Conservation (phyloP, 495 filamentous ascomycete species). For the Amorphotheca resinae region DNA sequence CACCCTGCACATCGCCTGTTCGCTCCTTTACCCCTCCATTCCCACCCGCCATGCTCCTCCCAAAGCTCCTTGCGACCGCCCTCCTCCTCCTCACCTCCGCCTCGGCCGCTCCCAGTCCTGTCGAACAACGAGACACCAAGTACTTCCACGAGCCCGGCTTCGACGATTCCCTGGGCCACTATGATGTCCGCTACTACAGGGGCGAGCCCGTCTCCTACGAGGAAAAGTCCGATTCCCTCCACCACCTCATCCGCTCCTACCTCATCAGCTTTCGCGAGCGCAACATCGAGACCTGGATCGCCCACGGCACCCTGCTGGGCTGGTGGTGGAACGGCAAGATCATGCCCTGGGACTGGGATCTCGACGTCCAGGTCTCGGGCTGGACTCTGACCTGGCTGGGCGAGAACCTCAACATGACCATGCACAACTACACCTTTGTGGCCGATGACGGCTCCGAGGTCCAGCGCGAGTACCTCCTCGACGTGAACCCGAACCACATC, state of each 20-base stretch:
- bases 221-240: conserved; percentile 48
- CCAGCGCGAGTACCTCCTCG: conserved; percentile 52
- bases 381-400: conserved; percentile 50
- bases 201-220: conserved; percentile 44
- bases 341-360: conserved; percentile 80
- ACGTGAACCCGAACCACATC: conserved; percentile 60
- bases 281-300: conserved; percentile 71
- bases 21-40: neutral
- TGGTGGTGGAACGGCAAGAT: conserved; percentile 89
- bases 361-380: conserved; percentile 68
- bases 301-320: conserved; percentile 74
- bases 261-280: conserved; percentile 50
- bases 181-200: conserved; percentile 58
- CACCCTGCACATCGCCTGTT: neutral
- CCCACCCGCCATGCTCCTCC: conserved; percentile 3
- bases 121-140: too few species aligned
- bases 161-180: conserved; percentile 48
- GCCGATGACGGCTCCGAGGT: conserved; percentile 22
- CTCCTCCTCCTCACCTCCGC: conserved; percentile 7
- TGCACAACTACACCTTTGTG: conserved; percentile 40
- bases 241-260: conserved; percentile 62
- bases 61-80: neutral
- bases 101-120: conserved; percentile 1
- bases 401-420: conserved; percentile 49
- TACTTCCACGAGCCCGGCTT: conserved; percentile 41